Base-by-base conservation (phyloP, 1,284 basidiomycete genomes). In the Moesziomyces sp. region DNA sequence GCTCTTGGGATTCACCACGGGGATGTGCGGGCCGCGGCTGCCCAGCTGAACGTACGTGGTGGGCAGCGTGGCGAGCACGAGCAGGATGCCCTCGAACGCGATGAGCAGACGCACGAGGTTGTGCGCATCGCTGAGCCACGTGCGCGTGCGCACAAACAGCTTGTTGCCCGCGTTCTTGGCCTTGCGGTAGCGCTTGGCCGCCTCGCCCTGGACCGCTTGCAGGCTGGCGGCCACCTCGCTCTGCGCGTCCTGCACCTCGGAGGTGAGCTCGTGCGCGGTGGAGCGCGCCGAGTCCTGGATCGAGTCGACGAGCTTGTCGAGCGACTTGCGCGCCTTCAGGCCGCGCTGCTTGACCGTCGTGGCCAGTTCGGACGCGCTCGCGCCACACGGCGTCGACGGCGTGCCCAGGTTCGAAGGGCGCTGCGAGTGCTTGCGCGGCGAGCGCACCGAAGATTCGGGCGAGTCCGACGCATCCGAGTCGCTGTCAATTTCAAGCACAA, bases 401-500 rank as follows among this genome's bases (percentile, higher is more conserved):
- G 62, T 69, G 19, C 58, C 72, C 16, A 70, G 46, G 60, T 64
- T 74, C 23, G 65, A 61, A 11, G 64, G 47, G 19, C 62, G 61
- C 46, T 66, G 69, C 49, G 77, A 62, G 67, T 79, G 77, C 74
- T 80, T 80, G 54, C 78, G 74, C 44, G 78, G 78, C 52, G 78
- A 77, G 44, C 69, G 60, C 13, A 62, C 59, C 13, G 64, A 57
- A 26, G 57, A 52, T 53, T 76, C 68, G 42, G 73, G 77, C 21
- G 76, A 74, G 58, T 77, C 76, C 21, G 78, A 79, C 14, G 51
- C 51, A 47, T 79, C 78, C 58, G 70, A 72, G 42, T 79, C 77
- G 46, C 71, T 74, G 51, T 55, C 6, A 42, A 14, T 23, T n/a
- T n/a, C 30, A 18, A 53, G 5, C 11, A 7, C 35, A 42, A 23